These are phyloP conservation scores for Gentiana straminea DNA, from an alignment of 257 asterid genomes.

Conservation along the genomic window DNA sequence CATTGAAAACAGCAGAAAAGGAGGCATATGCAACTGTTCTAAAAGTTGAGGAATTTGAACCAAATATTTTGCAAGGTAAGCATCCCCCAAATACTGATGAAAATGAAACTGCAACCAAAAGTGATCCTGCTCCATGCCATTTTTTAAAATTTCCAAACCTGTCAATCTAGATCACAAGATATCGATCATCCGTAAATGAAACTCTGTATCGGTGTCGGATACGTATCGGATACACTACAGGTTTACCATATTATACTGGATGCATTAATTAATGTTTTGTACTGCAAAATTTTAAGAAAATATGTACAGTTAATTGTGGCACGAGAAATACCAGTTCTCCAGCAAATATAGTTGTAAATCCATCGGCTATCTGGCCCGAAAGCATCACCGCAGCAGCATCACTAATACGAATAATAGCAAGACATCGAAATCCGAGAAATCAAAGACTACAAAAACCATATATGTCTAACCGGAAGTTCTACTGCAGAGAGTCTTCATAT, in stretches of 20 bases:
- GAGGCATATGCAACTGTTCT: constrained; percentile 61
- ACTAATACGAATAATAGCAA: constrained; percentile 22
- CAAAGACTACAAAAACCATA: too few relatives aligned
- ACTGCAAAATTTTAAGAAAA: neutral
- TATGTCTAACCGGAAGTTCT: too few relatives aligned
- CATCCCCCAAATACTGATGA: constrained; percentile 94
- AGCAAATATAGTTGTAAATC: constrained; percentile 64
- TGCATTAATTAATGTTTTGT: too few relatives aligned
- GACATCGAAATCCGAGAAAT: too few relatives aligned
- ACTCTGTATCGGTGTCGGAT: too few relatives aligned
- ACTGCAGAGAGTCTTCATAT: too few relatives aligned
- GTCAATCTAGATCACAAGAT: constrained; percentile 44
- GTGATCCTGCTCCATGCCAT: constrained; percentile 83
- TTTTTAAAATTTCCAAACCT: constrained; percentile 73
- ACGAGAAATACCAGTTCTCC: constrained; percentile 67
- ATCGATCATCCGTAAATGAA: too few relatives aligned
- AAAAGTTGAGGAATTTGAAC: constrained; percentile 44
- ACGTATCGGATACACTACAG: too few relatives aligned
- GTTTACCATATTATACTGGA: too few relatives aligned
- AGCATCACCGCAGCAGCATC: constrained; percentile 89
- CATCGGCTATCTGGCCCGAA: constrained; percentile 93
- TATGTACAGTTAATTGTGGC: neutral
- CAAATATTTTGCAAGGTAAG: constrained; percentile 69
- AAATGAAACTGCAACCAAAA: constrained; percentile 77
- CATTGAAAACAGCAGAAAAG: constrained; percentile 77